Evolutionary conservation across 2,329 filamentous ascomycete species (phyloP).

Genomic region (Pseudohalonectria lignicola): DNA sequence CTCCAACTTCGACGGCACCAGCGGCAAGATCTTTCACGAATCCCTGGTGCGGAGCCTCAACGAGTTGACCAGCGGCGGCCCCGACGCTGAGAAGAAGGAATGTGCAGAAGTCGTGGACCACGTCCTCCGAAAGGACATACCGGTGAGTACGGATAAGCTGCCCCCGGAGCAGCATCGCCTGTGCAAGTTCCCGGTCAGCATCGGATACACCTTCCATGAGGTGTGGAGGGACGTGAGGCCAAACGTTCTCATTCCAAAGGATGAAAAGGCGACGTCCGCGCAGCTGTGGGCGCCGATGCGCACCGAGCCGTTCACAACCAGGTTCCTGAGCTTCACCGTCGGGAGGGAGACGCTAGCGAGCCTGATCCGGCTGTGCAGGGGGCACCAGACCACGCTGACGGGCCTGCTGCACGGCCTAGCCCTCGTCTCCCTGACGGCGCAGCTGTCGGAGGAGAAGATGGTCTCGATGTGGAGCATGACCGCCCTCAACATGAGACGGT

Average conservation of each 20-base stretch:
- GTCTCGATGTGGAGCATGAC: constrained; percentile 25
- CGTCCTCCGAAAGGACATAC: constrained; percentile 21
- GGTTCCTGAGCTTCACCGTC: neutral
- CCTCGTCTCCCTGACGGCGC: constrained; percentile 26
- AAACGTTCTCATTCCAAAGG: constrained; percentile 16
- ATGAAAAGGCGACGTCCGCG: constrained; percentile 3
- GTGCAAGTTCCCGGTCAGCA: constrained; percentile 26
- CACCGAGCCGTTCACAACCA: neutral
- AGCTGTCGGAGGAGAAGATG: constrained; percentile 20
- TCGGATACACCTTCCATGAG: constrained; percentile 24
- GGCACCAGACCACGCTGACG: constrained; percentile 32
- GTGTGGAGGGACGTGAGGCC: constrained; percentile 30
- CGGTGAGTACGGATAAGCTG: constrained; percentile 16
- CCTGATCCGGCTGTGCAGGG: constrained; percentile 27
- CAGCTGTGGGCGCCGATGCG: constrained; percentile 12
- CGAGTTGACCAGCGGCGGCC: constrained; percentile 3
- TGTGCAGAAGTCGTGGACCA: too few relatives aligned
- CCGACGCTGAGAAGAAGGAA: constrained; percentile 6
- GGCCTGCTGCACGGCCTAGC: constrained; percentile 34
- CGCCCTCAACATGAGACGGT: constrained; percentile 32
- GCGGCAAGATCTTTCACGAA: constrained; percentile 35
- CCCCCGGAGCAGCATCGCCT: constrained; percentile 27
- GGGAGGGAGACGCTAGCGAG: neutral
- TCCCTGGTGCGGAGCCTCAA: constrained; percentile 31
- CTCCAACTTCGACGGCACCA: constrained; percentile 37